phyloP scores from a whole-genome alignment of 352 stramenopile genomes.

The Phytopythium delawarense region DNA sequence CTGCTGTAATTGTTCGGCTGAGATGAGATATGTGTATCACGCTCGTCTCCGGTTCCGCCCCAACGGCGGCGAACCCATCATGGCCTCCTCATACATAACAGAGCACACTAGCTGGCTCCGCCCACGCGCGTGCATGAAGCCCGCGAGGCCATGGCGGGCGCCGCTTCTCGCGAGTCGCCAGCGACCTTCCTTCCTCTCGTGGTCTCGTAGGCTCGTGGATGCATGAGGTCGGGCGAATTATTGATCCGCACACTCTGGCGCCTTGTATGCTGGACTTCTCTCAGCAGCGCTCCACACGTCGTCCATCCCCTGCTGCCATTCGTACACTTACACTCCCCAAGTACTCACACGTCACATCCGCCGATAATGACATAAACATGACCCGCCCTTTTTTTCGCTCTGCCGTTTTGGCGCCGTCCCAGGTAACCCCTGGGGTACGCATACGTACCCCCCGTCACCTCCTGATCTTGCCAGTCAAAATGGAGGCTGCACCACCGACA shows the following conservation, averaged over 20 bases:
- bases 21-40: not conserved
- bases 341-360: conserved; percentile 8
- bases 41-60: not conserved
- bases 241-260: not conserved
- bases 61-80: not conserved
- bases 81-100: not conserved
- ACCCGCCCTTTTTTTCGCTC: not conserved
- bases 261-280: conserved; percentile 3
- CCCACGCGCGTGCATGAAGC: not conserved
- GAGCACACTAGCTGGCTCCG: too few relatives aligned
- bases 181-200: not conserved
- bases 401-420: not conserved
- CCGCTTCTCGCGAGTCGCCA: not conserved
- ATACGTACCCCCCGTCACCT: not conserved
- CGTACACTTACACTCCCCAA: conserved; percentile 21
- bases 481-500: not conserved
- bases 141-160: too few relatives aligned
- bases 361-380: not conserved
- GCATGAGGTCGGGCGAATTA: not conserved
- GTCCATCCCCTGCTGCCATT: conserved; percentile 1
- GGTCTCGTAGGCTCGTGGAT: not conserved
- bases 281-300: not conserved
- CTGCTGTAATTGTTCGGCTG: not conserved
- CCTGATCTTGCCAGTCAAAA: not conserved
- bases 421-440: not conserved